Percentiles rank a stretch among this genome's conserved stretches.
Conservation (phyloP, 257 asterid species). For the Solanum habrochaites region DNA sequence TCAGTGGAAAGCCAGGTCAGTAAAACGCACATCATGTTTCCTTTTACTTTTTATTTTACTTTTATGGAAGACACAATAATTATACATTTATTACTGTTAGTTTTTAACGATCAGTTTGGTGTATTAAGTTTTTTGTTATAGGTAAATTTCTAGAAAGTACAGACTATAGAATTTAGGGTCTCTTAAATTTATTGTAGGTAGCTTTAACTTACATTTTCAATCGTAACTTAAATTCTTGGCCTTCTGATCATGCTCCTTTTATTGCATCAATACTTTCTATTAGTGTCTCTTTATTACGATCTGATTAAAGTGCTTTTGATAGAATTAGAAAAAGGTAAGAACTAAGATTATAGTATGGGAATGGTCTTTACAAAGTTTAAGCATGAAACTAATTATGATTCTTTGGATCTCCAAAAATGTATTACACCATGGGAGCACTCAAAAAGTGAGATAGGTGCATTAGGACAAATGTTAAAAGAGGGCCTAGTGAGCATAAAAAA, state of each 20-base stretch:
- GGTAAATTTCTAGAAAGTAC: background rate
- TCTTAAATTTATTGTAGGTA: background rate
- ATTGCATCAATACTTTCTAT: background rate
- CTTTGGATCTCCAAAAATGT: background rate
- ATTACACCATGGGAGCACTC: background rate
- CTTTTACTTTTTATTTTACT: background rate
- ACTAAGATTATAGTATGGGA: background rate
- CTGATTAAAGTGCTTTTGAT: background rate
- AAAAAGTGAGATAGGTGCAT: background rate
- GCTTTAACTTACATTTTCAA: background rate
- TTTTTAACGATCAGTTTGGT: background rate
- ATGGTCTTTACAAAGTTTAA: background rate
- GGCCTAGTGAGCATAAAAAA: constrained; percentile 16
- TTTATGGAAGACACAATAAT: background rate
- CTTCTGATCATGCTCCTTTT: background rate
- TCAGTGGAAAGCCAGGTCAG: constrained; percentile 10
- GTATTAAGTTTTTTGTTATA: background rate
- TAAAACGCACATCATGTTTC: background rate
- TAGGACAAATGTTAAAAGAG: constrained; percentile 9
- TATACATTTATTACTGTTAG: background rate
- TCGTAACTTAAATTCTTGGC: background rate
- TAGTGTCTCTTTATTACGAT: background rate
- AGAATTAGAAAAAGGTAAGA: background rate
- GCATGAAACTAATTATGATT: background rate
- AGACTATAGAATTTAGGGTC: background rate